These are phyloP conservation scores for Trypanosoma platydactyli DNA, from an alignment of 208 protist genomes.

Conservation along the genomic window DNA sequence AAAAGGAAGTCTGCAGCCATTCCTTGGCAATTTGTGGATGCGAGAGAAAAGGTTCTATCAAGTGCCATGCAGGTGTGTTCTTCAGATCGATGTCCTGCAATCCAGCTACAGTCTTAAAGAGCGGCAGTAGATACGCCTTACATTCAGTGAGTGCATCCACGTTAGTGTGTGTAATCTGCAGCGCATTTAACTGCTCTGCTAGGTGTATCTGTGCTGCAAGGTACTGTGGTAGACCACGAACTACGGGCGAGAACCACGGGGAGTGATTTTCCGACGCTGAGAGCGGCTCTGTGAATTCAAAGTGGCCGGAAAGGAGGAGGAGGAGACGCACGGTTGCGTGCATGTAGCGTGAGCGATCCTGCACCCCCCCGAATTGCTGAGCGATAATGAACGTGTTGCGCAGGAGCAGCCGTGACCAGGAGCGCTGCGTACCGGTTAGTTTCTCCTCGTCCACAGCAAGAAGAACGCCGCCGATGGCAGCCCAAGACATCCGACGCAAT, in stretches of 20 bases:
- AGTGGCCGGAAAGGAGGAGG: slow-evolving; percentile 11
- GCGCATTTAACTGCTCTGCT: neutral
- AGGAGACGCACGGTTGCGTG: slow-evolving; percentile 23
- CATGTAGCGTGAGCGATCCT: slow-evolving; percentile 2
- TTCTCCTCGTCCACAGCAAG: slow-evolving; percentile 9
- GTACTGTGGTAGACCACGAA: slow-evolving; percentile 8
- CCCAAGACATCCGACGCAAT: slow-evolving; percentile 21
- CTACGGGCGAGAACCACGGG: slow-evolving; percentile 2
- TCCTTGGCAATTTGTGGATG: slow-evolving; percentile 25
- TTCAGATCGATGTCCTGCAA: neutral
- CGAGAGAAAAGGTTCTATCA: slow-evolving; percentile 19
- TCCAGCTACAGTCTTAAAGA: slow-evolving; percentile 1
- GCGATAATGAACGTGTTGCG: slow-evolving; percentile 27
- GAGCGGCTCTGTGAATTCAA: neutral
- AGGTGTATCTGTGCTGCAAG: slow-evolving; percentile 17
- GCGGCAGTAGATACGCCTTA: neutral
- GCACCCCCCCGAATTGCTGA: neutral
- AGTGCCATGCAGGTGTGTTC: slow-evolving; percentile 3
- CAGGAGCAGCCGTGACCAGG: slow-evolving; percentile 17
- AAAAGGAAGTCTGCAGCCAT: slow-evolving; percentile 41
- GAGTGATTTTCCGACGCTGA: neutral
- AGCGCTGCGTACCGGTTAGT: slow-evolving; percentile 6
- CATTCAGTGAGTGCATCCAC: neutral
- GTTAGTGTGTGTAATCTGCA: neutral
- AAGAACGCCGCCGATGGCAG: slow-evolving; percentile 5